Base-by-base conservation (phyloP, 768 basidiomycete species). In the Hericium coralloides region DNA sequence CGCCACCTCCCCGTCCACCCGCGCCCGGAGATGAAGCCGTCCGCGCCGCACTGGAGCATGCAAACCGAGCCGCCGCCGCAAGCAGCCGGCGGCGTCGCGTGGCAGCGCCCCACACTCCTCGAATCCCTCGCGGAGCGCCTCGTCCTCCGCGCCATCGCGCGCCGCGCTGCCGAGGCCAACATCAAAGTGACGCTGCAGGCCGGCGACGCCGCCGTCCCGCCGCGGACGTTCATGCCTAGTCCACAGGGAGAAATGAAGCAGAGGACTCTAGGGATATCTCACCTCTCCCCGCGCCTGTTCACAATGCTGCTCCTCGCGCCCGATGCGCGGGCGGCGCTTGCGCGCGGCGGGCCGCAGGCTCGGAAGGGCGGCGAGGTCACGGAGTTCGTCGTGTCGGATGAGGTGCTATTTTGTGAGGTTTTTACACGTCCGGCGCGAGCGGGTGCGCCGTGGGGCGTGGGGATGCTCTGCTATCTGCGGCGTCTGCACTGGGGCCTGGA, bases 1-100 rank as follows among this genome's bases (percentile, higher is more conserved):
- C 84, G 83, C 64, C 59, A 69, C 6, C 71, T 88, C 18, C 74
- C 78, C 53, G 78, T 87, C 0, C 84, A 74, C 60, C 72, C 78
- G 23, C 73, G 84, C 10, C 85, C 85, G 0, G 84, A 84, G 55
- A 83, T 82, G 2, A 63, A 70, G 23, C 75, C 76, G 15, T 59
- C 53, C 1, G 52, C 39, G 3, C 49, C n/a, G 25, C 45, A 49
- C 52, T 56, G 26, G n/a, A 10, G 12, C 14, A 39, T 10, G 48
- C 18, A 3, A 22, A 43, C 20, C 0, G 39, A 49, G 9, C 1
- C 26, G 26, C 26, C 4, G 5, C 8, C 26, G 26, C 26, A 31
- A 1, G 1, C 4, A 31, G 49, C 64, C 58, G 63, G 66, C n/a
- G 67, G 73, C 25, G 52, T 77, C 38, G 71, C 69, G 31, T 69